Evolutionary conservation across 768 basidiomycete species (phyloP), one percentile per base, ranked within the genome.

Genomic region (Fomitopsis pulvina): DNA sequence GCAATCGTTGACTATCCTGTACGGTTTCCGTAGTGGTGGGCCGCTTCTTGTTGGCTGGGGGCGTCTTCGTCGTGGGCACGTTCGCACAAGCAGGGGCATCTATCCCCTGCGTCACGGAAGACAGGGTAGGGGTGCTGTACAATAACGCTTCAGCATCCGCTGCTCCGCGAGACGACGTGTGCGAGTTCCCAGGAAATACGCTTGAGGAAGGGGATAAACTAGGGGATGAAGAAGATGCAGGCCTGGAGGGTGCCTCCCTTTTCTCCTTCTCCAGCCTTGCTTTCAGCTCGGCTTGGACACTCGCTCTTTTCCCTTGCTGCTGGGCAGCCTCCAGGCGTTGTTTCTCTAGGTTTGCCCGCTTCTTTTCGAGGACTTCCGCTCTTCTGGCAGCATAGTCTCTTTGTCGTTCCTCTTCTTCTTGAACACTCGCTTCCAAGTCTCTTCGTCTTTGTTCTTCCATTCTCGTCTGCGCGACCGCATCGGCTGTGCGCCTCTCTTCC

Each of bases 251-350:
- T 2, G 28, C 41, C 34, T 50, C 41, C 4, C 34, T 43, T 32
- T 44, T 43, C 49, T 50, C 49, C 30, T 50, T 50, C 49, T 43
- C 49, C 18, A 50, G 34, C 27, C 49, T 42, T 18, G 49, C 49
- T 25, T 52, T 41, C 27, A 47, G 39, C 2, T 29, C 18, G 16
- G 39, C 38, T 28, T 39, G 28, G 12, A 22, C 30, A 5, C 30
- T 26, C 9, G 45, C 45, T 37, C 47, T 41, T 48, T 52, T 42
- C 20, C 39, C 28, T 46, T 51, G 29, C 44, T 49, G 16, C 14
- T 34, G 16, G 24, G 20, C 22, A 14, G n/a, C 24, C 28, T 29
- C 38, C 6, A 16, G 4, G 3, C 16, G 2, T 26, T 9, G 22
- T 34, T 27, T 22, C 40, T 40, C 45, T n/a, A 41, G 26, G 2